Evolutionary conservation across 768 basidiomycete species (phyloP).

Genomic region (Lentinula sp.): DNA sequence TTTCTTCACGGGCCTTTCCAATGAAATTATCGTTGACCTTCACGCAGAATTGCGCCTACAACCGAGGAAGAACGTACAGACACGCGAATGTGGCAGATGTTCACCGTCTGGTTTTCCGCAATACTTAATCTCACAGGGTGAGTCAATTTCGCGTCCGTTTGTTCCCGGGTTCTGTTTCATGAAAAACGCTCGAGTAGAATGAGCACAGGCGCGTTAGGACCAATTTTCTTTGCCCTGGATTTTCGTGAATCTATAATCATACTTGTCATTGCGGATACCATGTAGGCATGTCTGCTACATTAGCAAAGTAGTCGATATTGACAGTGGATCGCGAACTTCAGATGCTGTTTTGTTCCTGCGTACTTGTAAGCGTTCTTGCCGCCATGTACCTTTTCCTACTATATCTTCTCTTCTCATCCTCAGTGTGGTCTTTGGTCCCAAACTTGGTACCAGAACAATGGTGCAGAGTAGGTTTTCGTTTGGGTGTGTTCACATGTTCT

Average conservation of each 20-base stretch:
- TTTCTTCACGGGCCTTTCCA: neutral
- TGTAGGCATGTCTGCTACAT: conserved; percentile 7
- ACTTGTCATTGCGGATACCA: conserved; percentile 19
- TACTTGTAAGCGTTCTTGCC: conserved; percentile 41
- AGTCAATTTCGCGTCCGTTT: conserved; percentile 9
- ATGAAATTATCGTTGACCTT: neutral
- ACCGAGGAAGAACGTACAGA: conserved; percentile 44
- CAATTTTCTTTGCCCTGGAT: conserved; percentile 48
- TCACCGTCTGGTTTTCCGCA: conserved; percentile 68
- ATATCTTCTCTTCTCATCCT: neutral
- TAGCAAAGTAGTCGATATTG: neutral
- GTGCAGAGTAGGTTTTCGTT: conserved; percentile 57
- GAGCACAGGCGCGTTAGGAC: conserved; percentile 55
- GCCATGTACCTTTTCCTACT: neutral
- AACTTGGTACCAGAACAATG: conserved; percentile 78
- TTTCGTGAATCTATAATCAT: conserved; percentile 47
- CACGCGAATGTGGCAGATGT: conserved; percentile 55
- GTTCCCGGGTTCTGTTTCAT: neutral
- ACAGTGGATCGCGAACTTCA: neutral
- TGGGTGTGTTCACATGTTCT: conserved; percentile 31
- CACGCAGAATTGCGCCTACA: conserved; percentile 46
- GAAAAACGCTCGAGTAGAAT: conserved; percentile 22
- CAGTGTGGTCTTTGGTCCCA: conserved; percentile 68
- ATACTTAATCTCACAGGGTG: conserved; percentile 61
- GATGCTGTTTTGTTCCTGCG: conserved; percentile 42